Evolutionary conservation across 352 stramenopile species (phyloP), one percentile per base, ranked within the genome.

Genomic region (Phytophthora parvispora): DNA sequence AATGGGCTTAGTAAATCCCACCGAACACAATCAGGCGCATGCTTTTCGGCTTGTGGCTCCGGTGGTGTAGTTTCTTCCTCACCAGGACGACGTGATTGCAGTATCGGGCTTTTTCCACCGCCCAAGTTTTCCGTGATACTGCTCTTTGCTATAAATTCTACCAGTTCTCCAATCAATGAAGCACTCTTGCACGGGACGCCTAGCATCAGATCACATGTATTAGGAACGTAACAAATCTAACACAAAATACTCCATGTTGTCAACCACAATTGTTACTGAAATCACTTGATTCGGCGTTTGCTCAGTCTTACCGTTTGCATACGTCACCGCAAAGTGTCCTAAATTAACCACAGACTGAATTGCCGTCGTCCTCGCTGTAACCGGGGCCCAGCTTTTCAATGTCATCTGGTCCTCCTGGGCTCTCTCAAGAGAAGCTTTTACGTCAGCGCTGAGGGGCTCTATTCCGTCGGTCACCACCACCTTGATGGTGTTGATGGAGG

Each of bases 401-500:
- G n/a, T n/a, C 31, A 36, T 36, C 10, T 36, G 31, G 31, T 36
- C 31, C 31, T 36, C 31, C 31, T 36, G 6, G 10, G 31, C 31
- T 10, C 10, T 36, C 31, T 36, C 31, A 36, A 36, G 31, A 10
- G 31, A 10, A 6, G 31, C 10, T 10, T 36, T 36, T 10, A 6
- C 31, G 31, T 36, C 31, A 6, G 6, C 10, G 31, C 10, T 47
- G 59, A 68, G 51, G 4, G 24, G 53, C 13, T 53, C 1, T n/a
- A 49, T 25, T 3, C 60, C 60, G 1, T 69, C 25, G 12, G 2
- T 18, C 7, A 43, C 38, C 7, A 62, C 34, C 1, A 22, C 47
- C 36, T 69, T 64, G 3, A 67, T 58, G 5, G 55, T 71, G 31
- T 71, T 75, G 6, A 64, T 18, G 4, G 54, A 9, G 3, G 24